Conservation (phyloP, 345 rosid genomes). For the Ailanthus altissimus region DNA sequence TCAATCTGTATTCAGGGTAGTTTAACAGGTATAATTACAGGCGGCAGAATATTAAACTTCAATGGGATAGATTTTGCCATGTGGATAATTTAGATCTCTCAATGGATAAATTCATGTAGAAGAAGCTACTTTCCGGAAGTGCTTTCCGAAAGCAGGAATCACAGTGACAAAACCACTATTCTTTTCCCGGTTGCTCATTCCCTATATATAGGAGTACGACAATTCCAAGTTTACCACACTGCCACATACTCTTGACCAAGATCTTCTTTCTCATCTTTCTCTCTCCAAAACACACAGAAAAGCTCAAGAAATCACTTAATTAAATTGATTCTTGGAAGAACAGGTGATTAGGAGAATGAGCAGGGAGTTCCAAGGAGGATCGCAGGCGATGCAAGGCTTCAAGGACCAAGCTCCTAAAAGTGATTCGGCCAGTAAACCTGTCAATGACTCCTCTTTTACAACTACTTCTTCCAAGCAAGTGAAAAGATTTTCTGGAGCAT, state of each 20-base stretch:
- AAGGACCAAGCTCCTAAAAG: slow-evolving; percentile 23
- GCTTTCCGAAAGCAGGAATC: slow-evolving; percentile 7
- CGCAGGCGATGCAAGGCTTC: slow-evolving; percentile 11
- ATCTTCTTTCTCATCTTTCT: not conserved
- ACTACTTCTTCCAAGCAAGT: slow-evolving; percentile 29
- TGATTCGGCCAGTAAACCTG: slow-evolving; percentile 9
- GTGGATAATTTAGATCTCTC: slow-evolving; percentile 18
- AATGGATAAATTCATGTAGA: not conserved
- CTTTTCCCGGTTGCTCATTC: not conserved
- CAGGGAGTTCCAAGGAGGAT: slow-evolving; percentile 21
- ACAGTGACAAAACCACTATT: not conserved
- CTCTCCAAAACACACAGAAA: not conserved
- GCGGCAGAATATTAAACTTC: not conserved
- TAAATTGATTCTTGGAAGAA: not conserved
- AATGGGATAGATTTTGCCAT: slow-evolving; percentile 16
- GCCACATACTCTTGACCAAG: not conserved
- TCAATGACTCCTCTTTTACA: slow-evolving; percentile 16
- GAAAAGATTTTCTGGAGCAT: slow-evolving; percentile 22
- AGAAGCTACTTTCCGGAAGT: not conserved
- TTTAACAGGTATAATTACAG: not conserved
- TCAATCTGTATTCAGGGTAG: not conserved
- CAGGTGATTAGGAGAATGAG: slow-evolving; percentile 28
- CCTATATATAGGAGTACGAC: slow-evolving; percentile 7
- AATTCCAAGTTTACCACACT: slow-evolving; percentile 2
- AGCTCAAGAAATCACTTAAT: not conserved